Percentiles rank a stretch among this genome's conserved stretches.
These are phyloP conservation scores for Diplocarpon mali DNA, from an alignment of 2,329 filamentous ascomycete species.

Conservation along the genomic window DNA sequence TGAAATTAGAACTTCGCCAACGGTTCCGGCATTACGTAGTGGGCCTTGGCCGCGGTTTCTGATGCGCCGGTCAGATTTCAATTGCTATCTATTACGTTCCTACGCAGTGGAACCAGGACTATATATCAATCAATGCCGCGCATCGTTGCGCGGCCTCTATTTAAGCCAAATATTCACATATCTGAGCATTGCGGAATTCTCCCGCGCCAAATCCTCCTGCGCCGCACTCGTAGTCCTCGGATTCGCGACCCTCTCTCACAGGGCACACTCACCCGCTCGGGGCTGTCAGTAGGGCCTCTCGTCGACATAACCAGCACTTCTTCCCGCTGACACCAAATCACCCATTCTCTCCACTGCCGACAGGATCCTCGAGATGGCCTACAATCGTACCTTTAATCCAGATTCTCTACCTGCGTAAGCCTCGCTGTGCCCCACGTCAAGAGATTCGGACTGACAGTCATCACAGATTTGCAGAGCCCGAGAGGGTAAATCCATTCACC, in stretches of 20 bases:
- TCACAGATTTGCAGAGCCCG: slow-evolving; percentile 40
- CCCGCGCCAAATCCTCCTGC: not conserved
- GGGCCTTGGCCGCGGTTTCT: not conserved
- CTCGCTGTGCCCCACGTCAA: slow-evolving; percentile 5
- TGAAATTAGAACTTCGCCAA: not conserved
- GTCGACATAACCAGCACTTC: slow-evolving; percentile 1
- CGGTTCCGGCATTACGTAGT: too few relatives aligned
- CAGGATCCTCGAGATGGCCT: slow-evolving; percentile 57
- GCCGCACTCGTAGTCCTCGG: slow-evolving; percentile 2
- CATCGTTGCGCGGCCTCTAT: too few relatives aligned
- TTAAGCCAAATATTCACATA: not conserved
- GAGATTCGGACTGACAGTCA: slow-evolving; percentile 3
- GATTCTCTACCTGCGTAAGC: slow-evolving; percentile 86
- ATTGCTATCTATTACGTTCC: not conserved
- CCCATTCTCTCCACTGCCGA: slow-evolving; percentile 1
- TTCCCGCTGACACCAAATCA: slow-evolving; percentile 1
- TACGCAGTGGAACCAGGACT: not conserved
- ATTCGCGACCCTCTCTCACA: slow-evolving; percentile 1
- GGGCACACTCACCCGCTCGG: slow-evolving; percentile 2
- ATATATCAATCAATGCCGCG: not conserved
- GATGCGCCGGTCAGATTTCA: not conserved
- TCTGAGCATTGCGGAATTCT: not conserved
- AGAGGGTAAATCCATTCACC: slow-evolving; percentile 25
- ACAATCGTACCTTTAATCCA: slow-evolving; percentile 86
- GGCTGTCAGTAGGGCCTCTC: not conserved